These are phyloP conservation scores for Flaveria bidentis DNA, from an alignment of 129 eudicot genomes.

Conservation along the genomic window DNA sequence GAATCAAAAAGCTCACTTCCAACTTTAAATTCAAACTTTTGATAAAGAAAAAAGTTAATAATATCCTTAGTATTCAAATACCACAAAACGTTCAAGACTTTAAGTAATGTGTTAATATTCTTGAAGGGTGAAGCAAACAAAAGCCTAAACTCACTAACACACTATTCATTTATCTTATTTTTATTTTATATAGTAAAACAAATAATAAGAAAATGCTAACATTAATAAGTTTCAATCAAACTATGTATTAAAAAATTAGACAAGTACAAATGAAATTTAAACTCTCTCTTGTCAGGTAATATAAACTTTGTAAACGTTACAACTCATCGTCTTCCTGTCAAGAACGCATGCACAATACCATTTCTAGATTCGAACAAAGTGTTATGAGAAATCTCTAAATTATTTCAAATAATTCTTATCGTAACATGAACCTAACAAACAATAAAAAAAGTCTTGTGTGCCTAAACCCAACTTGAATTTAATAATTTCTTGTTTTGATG, in stretches of 20 bases:
- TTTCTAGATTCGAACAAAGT: no score
- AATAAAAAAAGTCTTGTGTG: no score
- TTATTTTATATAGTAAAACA: neutral
- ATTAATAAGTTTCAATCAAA: neutral
- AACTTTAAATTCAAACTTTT: constrained; percentile 30
- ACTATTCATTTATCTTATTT: neutral
- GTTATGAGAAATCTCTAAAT: no score
- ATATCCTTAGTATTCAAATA: neutral
- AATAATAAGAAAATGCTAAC: neutral
- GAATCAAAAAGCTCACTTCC: constrained; percentile 31
- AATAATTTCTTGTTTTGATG: no score
- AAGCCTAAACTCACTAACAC: neutral
- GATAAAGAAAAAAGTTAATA: neutral
- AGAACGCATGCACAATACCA: no score
- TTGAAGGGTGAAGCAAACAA: constrained; percentile 25
- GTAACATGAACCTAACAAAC: no score
- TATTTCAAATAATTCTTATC: no score
- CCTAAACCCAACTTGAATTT: no score
- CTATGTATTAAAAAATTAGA: neutral
- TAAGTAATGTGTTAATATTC: constrained; percentile 21
- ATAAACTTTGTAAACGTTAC: neutral
- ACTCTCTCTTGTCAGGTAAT: neutral
- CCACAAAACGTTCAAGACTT: neutral
- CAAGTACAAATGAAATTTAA: neutral
- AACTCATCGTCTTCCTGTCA: no score